Evolutionary conservation across 2,329 filamentous ascomycete species (phyloP).

Genomic region (Teratosphaeria gauchensis): DNA sequence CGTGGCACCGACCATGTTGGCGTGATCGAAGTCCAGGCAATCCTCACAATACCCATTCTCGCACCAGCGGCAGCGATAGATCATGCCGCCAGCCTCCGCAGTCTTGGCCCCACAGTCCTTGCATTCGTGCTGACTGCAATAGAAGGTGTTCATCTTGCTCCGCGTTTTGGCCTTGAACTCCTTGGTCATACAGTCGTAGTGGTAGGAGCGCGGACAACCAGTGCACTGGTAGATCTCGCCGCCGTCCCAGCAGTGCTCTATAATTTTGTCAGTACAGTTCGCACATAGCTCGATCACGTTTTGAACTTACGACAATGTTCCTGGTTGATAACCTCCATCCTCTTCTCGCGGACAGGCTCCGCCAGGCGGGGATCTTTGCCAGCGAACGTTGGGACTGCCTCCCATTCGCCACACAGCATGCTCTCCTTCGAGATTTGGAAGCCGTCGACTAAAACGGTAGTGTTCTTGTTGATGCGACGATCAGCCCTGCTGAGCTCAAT

Average conservation of each 20-base stretch:
- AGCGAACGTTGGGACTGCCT: conserved; percentile 48
- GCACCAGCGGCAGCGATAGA: conserved; percentile 48
- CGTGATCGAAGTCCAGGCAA: conserved; percentile 45
- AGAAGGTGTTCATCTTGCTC: conserved; percentile 34
- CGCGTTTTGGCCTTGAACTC: conserved; percentile 34
- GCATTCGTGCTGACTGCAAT: conserved; percentile 49
- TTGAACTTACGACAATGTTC: conserved; percentile 33
- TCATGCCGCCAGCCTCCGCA: conserved; percentile 37
- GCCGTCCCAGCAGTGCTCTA: conserved; percentile 39
- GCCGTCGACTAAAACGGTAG: conserved; percentile 47
- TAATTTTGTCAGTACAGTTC: too few species aligned
- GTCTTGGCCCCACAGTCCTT: conserved; percentile 44
- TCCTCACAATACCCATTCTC: conserved; percentile 49
- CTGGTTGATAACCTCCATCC: conserved; percentile 39
- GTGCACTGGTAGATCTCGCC: conserved; percentile 41
- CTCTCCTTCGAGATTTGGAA: conserved; percentile 49
- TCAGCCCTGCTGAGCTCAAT: conserved; percentile 32
- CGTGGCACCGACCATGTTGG: conserved; percentile 42
- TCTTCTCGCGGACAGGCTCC: conserved; percentile 41
- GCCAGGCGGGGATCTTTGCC: conserved; percentile 46
- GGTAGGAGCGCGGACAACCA: conserved; percentile 47
- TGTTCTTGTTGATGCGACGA: conserved; percentile 47
- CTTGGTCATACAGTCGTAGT: conserved; percentile 39
- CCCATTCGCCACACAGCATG: conserved; percentile 43
- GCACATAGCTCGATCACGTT: too few species aligned